Evolutionary conservation across 106 monocot genomes (phyloP).

Genomic region (Phalaenopsis equestris): DNA sequence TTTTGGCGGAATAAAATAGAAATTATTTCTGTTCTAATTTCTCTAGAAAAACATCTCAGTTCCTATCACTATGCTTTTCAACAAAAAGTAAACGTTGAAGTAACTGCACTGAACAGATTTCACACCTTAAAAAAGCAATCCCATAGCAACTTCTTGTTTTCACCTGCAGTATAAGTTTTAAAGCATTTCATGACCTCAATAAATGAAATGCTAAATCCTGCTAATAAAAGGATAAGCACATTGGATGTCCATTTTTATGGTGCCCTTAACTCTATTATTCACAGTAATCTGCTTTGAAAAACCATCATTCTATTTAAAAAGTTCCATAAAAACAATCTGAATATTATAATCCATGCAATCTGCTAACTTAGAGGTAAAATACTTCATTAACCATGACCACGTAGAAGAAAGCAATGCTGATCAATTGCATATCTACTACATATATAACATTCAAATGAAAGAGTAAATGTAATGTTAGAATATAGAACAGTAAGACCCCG

Average conservation of each 20-base stretch:
- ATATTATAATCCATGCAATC: background rate
- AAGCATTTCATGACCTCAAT: background rate
- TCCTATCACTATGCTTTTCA: too few species aligned
- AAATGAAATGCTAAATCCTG: background rate
- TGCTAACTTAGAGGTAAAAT: background rate
- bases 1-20: too few species aligned
- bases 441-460: background rate
- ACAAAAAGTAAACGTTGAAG: too few species aligned
- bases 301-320: too few species aligned
- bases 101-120: background rate
- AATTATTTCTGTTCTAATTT: too few species aligned
- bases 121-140: background rate
- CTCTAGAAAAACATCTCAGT: too few species aligned
- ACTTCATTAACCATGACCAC: background rate
- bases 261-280: background rate
- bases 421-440: background rate
- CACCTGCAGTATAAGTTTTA: background rate
- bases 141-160: background rate
- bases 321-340: background rate
- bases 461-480: background rate
- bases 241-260: background rate
- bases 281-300: background rate
- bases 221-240: background rate
- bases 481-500: background rate
- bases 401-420: background rate